Evolutionary conservation across 140 eudicot genomes (phyloP).

Genomic region (Stevia rebaudiana): DNA sequence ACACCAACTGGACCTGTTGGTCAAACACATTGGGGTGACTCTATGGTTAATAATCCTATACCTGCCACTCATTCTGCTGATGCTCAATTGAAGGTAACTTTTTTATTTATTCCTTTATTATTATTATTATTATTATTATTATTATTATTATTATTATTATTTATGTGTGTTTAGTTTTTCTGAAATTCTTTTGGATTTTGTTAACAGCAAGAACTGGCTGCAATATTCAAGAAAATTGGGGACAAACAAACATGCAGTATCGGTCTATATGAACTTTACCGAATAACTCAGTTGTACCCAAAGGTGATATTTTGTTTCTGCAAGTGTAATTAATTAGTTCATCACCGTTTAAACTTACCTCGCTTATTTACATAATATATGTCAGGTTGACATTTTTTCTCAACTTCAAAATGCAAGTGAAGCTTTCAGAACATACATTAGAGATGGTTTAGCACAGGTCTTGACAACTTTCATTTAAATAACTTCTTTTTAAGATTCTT

Average conservation of each 20-base stretch:
- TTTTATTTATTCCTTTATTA: not conserved
- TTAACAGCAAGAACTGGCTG: slow-evolving; percentile 92
- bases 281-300: slow-evolving; percentile 87
- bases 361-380: not conserved
- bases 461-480: not conserved
- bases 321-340: not conserved
- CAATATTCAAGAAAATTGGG: slow-evolving; percentile 94
- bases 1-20: slow-evolving; percentile 86
- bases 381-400: slow-evolving; percentile 91
- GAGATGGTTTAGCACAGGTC: slow-evolving; percentile 99
- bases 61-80: slow-evolving; percentile 81
- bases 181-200: not conserved
- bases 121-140: no score
- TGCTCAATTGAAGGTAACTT: slow-evolving; percentile 80
- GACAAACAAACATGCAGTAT: slow-evolving; percentile 96
- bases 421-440: slow-evolving; percentile 91
- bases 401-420: slow-evolving; percentile 98
- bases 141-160: no score
- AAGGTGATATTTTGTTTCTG: slow-evolving; percentile 30
- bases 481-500: not conserved
- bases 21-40: slow-evolving; percentile 94
- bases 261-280: slow-evolving; percentile 83
- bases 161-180: not conserved
- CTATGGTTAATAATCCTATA: slow-evolving; percentile 67
- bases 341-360: not conserved